Conservation (phyloP, 345 rosid species). For the Dovyalis caffra region DNA sequence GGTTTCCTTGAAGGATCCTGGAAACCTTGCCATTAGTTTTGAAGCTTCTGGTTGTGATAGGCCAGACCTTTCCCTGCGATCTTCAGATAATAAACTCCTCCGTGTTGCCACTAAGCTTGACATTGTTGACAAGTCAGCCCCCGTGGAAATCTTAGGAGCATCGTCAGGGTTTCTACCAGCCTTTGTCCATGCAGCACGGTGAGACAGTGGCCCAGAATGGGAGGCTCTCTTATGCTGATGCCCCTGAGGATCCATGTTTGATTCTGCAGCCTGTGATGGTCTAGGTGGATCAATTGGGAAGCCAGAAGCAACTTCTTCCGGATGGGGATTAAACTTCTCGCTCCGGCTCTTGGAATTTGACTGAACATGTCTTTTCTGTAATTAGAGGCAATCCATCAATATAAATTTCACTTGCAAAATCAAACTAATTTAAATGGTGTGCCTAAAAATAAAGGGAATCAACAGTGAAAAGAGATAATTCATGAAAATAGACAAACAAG, state of each 20-base stretch:
- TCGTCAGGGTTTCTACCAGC: constrained; percentile 61
- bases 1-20: constrained; percentile 89
- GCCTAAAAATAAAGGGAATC: background rate
- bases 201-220: constrained; percentile 90
- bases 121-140: constrained; percentile 55
- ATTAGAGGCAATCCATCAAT: constrained; percentile 1
- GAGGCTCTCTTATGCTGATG: constrained; percentile 78
- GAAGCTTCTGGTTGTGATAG: constrained; percentile 53
- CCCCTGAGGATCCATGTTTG: constrained; percentile 55
- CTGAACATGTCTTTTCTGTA: constrained; percentile 83
- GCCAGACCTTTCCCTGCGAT: constrained; percentile 45
- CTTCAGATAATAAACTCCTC: constrained; percentile 60
- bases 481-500: background rate
- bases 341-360: constrained; percentile 81
- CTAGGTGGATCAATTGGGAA: constrained; percentile 98
- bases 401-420: background rate
- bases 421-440: background rate
- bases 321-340: constrained; percentile 96
- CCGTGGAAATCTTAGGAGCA: constrained; percentile 52
- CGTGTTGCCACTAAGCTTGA: constrained; percentile 57
- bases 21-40: constrained; percentile 68
- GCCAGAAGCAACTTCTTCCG: constrained; percentile 96
- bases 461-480: background rate
- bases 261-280: constrained; percentile 70
- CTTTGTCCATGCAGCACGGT: constrained; percentile 75